Conservation (phyloP, 805 yeast species). For the Ogataea glucozyma region DNA sequence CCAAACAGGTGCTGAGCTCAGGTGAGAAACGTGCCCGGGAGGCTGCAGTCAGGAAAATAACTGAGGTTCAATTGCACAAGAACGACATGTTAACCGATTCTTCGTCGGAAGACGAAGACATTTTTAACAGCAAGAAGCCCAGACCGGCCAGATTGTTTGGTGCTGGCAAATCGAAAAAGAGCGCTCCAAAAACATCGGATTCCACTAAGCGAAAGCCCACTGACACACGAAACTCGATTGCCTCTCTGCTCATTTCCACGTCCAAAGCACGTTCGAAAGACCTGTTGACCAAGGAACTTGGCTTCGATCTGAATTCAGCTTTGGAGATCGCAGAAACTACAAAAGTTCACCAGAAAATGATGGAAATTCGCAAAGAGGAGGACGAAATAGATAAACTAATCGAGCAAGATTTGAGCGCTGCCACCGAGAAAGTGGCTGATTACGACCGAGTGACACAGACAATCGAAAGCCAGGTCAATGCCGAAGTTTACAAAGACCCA, state of each 20-base stretch:
- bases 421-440: slow-evolving; percentile 6
- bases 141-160: slow-evolving; percentile 5
- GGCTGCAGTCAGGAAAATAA: slow-evolving; percentile 2
- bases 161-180: slow-evolving; percentile 5
- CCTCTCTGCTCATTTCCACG: slow-evolving; percentile 9
- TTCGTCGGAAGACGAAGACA: slow-evolving; percentile 6
- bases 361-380: slow-evolving; percentile 16
- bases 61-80: background rate
- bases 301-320: slow-evolving; percentile 22
- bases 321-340: slow-evolving; percentile 13
- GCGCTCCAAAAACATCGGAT: slow-evolving; percentile 4
- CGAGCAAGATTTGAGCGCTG: slow-evolving; percentile 13
- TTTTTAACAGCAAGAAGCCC: slow-evolving; percentile 3
- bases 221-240: slow-evolving; percentile 4
- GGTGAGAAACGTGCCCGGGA: background rate
- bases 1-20: slow-evolving; percentile 1
- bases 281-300: slow-evolving; percentile 18
- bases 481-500: slow-evolving; percentile 9
- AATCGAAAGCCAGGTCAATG: slow-evolving; percentile 10
- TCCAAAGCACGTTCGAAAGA: slow-evolving; percentile 12
- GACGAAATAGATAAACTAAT: slow-evolving; percentile 22
- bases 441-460: slow-evolving; percentile 8
- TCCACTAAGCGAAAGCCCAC: background rate
- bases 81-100: background rate
- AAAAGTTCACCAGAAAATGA: slow-evolving; percentile 14